phyloP scores from a whole-genome alignment of 305 asterid species.

The Petunia hybrid region DNA sequence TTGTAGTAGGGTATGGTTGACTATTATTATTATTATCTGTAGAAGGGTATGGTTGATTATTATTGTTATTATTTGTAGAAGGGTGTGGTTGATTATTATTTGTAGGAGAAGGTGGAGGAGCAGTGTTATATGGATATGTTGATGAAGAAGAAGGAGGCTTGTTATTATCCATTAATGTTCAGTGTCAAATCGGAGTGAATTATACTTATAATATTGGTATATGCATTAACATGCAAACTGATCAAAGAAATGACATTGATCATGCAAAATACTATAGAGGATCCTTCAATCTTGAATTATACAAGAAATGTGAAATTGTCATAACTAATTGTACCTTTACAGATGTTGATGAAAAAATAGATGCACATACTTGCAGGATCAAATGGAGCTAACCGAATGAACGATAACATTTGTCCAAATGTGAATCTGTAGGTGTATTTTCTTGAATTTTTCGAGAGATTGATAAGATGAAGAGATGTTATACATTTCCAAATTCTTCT shows the following conservation, averaged over 20 bases:
- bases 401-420: too few species aligned
- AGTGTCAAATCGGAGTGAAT: neutral
- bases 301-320: too few species aligned
- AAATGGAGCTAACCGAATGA: too few species aligned
- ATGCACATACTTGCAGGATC: too few species aligned
- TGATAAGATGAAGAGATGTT: too few species aligned
- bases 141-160: neutral
- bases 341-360: neutral
- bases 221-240: neutral
- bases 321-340: neutral
- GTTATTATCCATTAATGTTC: conserved; percentile 5
- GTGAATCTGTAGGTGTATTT: too few species aligned
- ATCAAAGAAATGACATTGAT: neutral
- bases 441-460: too few species aligned
- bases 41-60: neutral
- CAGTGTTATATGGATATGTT: conserved; percentile 28
- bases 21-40: neutral
- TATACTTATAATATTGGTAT: neutral
- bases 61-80: neutral
- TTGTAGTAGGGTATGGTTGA: neutral
- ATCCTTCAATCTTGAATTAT: too few species aligned
- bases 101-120: neutral
- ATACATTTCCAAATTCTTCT: too few species aligned
- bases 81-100: neutral
- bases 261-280: neutral